phyloP scores from a whole-genome alignment of 129 eudicot species.

The Scalesia atractyloides region DNA sequence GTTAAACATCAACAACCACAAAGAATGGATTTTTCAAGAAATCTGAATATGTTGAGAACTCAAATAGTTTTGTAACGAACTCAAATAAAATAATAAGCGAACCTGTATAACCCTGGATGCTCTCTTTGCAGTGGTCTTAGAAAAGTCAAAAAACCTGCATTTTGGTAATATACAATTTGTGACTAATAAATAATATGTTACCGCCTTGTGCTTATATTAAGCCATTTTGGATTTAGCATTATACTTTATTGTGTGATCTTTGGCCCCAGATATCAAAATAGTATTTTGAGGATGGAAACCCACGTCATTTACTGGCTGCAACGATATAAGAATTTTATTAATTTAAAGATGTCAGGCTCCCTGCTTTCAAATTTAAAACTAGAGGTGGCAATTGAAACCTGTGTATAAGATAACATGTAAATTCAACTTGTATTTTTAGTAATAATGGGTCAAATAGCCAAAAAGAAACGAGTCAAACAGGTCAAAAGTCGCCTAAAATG shows the following conservation, averaged over 20 bases:
- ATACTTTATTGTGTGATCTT: constrained; percentile 88
- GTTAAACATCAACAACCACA: constrained; percentile 4
- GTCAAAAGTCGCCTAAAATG: not conserved
- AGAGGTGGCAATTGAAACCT: not conserved
- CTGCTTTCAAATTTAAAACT: constrained; percentile 3
- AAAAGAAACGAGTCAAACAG: not conserved
- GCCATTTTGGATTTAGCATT: constrained; percentile 12
- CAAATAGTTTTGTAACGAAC: not conserved
- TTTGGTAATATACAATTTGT: constrained; percentile 14
- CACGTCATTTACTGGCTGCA: constrained; percentile 94
- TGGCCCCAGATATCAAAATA: constrained; percentile 79
- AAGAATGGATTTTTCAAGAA: not conserved
- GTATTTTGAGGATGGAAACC: constrained; percentile 91
- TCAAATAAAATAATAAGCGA: constrained; percentile 11
- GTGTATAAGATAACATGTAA: not conserved
- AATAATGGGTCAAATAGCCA: not conserved
- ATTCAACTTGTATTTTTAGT: not conserved
- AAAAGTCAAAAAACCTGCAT: constrained; percentile 90
- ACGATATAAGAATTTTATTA: constrained; percentile 29
- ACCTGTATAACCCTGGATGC: constrained; percentile 96
- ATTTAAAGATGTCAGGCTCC: not conserved
- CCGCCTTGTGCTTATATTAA: not conserved
- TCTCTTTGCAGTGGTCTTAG: constrained; percentile 78
- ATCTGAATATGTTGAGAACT: not conserved
- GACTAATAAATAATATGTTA: constrained; percentile 9